Evolutionary conservation across 1,284 basidiomycete species (phyloP), one percentile per base, ranked within the genome.

Genomic region (Agroathelia rolfsii): DNA sequence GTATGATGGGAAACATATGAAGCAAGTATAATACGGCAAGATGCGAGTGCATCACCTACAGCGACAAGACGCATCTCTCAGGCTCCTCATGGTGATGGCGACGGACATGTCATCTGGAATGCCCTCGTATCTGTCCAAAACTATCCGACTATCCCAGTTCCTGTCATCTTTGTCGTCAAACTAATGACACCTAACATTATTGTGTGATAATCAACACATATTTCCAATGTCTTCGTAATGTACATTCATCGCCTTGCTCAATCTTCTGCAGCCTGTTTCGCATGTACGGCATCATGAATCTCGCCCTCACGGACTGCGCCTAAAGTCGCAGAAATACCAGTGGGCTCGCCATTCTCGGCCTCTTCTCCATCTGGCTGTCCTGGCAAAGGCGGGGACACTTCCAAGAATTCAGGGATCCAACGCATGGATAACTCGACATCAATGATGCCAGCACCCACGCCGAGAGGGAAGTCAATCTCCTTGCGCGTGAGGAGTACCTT

Each of bases 381-480:
- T 41, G 33, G 38, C 12, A 49, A 42, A 2, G 55, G 52, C 12
- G 55, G 53, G 40, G 55, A 51, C 11, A 45, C 48, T 3, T 33
- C 29, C n/a, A 38, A 43, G 32, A 32, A 26, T 16, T 45, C 43
- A 9, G 30, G 30, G 32, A 51, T 32, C 33, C 64, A 68, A 39
- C 64, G 61, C 49, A 79, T 58, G 7, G 61, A 58, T 18, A 82
- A 58, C 35, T 70, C 68, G 8, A 86, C 62, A 40, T 83, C 72
- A 11, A 86, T 47, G 15, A 89, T 62, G 13, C 64, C 58, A 24
- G 66, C 62, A 2, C 84, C 84, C 7, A 81, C 55, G 3, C 83
- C 84, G 2, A 85, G 53, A 0, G 83, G 65, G 46, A 88, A 89
- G 51, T 88, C 85, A 13, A 85, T 45, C 32, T 87, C 79, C 41